Conservation (phyloP, 352 stramenopile genomes). For the Globisporangium sylvaticum region DNA sequence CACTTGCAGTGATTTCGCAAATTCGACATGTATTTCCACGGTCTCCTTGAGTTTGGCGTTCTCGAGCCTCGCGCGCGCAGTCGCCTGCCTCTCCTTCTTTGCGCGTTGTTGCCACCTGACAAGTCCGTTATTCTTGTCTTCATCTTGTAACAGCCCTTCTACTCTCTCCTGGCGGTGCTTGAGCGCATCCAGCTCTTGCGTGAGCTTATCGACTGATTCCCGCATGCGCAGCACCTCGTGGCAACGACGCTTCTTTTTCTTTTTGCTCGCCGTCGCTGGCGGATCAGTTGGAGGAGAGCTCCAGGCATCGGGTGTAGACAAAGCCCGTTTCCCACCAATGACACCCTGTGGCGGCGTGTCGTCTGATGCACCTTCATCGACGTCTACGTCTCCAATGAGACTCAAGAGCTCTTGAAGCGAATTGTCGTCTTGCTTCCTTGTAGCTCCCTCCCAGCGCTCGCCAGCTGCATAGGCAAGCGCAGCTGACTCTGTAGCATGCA, state of each 20-base stretch:
- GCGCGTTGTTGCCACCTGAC: slow-evolving; percentile 30
- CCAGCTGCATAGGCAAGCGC: neutral
- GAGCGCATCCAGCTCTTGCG: neutral
- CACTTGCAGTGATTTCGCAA: slow-evolving; percentile 37
- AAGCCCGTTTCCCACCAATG: neutral
- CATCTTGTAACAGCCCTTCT: neutral
- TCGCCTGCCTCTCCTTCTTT: slow-evolving; percentile 30
- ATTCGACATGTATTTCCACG: slow-evolving; percentile 35
- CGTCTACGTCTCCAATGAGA: neutral
- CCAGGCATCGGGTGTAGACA: neutral
- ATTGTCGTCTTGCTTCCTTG: neutral
- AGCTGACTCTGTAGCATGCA: neutral
- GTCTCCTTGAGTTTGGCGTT: slow-evolving; percentile 40
- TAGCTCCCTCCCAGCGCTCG: neutral
- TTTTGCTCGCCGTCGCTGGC: neutral
- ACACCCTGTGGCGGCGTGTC: neutral
- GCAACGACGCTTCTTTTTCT: neutral
- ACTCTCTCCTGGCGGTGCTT: neutral
- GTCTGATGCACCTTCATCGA: neutral
- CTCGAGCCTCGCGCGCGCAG: slow-evolving; percentile 32
- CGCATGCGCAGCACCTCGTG: slow-evolving; percentile 6
- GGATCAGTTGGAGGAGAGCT: neutral
- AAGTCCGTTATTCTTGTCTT: neutral
- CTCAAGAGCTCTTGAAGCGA: neutral
- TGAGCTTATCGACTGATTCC: neutral